Evolutionary conservation across 805 yeast species (phyloP), one percentile per base, ranked within the genome.

Genomic region (Metschnikowia hibisci): DNA sequence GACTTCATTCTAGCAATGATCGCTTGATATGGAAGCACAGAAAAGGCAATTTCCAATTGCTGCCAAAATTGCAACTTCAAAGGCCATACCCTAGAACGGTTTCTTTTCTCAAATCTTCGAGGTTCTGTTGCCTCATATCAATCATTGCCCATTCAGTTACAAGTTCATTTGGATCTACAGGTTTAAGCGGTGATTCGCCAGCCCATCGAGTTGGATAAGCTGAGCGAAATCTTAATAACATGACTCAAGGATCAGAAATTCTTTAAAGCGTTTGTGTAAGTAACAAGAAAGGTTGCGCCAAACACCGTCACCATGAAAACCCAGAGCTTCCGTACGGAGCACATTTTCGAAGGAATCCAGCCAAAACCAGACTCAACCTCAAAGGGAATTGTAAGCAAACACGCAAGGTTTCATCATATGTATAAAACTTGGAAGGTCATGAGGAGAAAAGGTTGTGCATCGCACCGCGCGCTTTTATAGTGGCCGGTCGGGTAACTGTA

Each of bases 371-470:
- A 66, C 71, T 67, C 74, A 66, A 69, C 74, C 47, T 57, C 56
- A 42, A 50, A 61, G 74, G 75, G 73, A 63, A 62, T 57, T 58
- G 73, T 69, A 50, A 57, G 72, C 56, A 60, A 52, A 60, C 54
- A 78, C 81, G 81, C 75, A 73, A 75, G 78, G 64, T 66, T 72
- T 77, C 82, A 77, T 77, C 82, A 77, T 75, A 53, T 66, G 70
- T 73, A 66, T 75, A 74, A 76, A 77, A 77, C 80, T 77, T 77
- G 78, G 82, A 79, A 77, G 80, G 82, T 75, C 79, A 76, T 76
- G 71, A 60, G 64, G 62, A 52, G 57, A 53, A 47, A 43, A 31
- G 60, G 58, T 12, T 14, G 41, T 39, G 23, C 44, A 35, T 37
- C 23, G 41, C 25, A 30, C n/a, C 20, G 29, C 29, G 33, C 32